phyloP scores from a whole-genome alignment of 257 asterid species.

The Salvia hispanica region DNA sequence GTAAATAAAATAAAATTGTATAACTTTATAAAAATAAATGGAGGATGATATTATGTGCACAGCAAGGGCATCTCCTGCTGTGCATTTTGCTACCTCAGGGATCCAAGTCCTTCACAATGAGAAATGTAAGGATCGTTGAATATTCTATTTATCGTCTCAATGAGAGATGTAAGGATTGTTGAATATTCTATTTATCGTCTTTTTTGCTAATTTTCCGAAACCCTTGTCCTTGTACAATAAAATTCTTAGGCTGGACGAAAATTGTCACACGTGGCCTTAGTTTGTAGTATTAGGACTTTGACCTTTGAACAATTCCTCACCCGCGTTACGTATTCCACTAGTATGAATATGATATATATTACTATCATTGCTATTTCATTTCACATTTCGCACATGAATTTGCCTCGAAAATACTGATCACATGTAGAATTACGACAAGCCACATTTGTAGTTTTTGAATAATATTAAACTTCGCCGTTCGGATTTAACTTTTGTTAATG shows the following conservation, averaged over 20 bases:
- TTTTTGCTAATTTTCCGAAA: too few species aligned
- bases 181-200: too few species aligned
- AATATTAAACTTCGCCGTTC: background rate
- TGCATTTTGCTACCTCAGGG: too few species aligned
- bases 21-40: too few species aligned
- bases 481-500: background rate
- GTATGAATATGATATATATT: background rate
- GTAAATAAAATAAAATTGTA: too few species aligned
- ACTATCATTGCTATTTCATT: background rate
- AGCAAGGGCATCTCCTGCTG: too few species aligned
- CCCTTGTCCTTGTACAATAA: background rate
- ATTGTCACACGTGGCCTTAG: constrained; percentile 24
- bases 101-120: too few species aligned
- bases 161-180: too few species aligned
- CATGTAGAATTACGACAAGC: background rate
- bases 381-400: background rate
- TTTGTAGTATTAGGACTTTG: background rate
- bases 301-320: background rate
- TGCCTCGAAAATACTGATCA: background rate
- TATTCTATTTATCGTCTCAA: too few species aligned
- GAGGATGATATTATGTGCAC: too few species aligned
- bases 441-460: background rate
- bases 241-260: constrained; percentile 3
- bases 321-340: background rate
- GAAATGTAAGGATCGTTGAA: too few species aligned